Evolutionary conservation across 2,329 filamentous ascomycete species (phyloP).

Genomic region (Atkinsonella texensis): DNA sequence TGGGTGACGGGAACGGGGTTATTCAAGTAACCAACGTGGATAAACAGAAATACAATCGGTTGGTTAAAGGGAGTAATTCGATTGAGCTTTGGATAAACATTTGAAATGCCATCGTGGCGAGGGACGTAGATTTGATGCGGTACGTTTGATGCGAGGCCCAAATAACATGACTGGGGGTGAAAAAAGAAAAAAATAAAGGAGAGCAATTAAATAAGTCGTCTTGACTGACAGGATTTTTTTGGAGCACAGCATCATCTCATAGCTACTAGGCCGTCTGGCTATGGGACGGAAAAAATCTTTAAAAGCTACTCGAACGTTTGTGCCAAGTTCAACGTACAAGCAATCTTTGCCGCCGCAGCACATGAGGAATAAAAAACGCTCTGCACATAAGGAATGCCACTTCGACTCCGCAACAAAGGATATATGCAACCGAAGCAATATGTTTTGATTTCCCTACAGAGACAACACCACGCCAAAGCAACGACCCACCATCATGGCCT

Average conservation of each 20-base stretch:
- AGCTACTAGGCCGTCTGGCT: not conserved
- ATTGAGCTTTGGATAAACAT: too few relatives aligned
- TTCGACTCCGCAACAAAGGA: not conserved
- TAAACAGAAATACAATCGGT: not conserved
- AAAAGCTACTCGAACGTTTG: not conserved
- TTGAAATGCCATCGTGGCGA: too few relatives aligned
- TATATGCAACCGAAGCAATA: not conserved
- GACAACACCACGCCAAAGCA: not conserved
- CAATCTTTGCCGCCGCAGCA: not conserved
- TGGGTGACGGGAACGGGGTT: not conserved
- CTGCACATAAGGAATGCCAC: not conserved
- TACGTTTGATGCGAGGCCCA: too few relatives aligned
- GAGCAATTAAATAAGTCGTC: too few relatives aligned
- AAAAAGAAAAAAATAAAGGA: too few relatives aligned
- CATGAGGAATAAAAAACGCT: not conserved
- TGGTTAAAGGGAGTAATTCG: too few relatives aligned
- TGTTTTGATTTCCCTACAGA: not conserved
- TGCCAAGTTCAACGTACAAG: not conserved
- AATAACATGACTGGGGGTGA: too few relatives aligned
- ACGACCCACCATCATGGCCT: not conserved
- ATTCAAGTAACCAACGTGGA: not conserved
- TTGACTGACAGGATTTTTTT: too few relatives aligned
- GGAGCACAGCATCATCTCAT: not conserved
- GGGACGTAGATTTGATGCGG: too few relatives aligned
- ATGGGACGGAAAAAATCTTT: not conserved